Evolutionary conservation across 345 rosid genomes (phyloP), one percentile per base, ranked within the genome.

Genomic region (Rhodomyrtus tomentosa): DNA sequence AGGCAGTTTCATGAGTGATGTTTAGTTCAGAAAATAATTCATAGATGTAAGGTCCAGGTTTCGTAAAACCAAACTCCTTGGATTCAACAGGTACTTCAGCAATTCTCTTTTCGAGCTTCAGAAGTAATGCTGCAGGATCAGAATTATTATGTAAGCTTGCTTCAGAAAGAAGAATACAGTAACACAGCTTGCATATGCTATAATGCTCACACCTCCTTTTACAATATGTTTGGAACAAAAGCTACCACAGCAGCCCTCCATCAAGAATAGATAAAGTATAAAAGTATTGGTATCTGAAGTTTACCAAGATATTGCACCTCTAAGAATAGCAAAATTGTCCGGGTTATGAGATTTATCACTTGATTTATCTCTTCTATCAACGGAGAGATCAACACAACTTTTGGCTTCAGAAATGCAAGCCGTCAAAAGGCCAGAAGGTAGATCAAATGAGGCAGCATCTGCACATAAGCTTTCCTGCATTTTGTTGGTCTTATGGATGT

Each of bases 391-490:
- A 87, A 92, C 89, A 90, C 98, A 97, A 84, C 87, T 92, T 89
- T 94, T 91, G 83, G 98, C 98, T 91, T 95, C 98, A 82, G 96
- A 92, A 84, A 97, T 94, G 92, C 99, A 95, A 83, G 98, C 93
- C 27, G 98, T 88, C 84, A 95, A 88, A 86, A 92, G 92, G 74
- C 86, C 94, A 84, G 98, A 88, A 87, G 95, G 91, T 88, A 97
- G 91, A 85, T 97, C 99, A 94, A 97, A 92, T 73, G 99, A 97
- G 55, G 98, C 98, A 45, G 98, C 98, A 87, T 97, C 99, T 42
- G 98, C 93, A 86, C 99, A 97, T 87, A 95, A 83, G 87, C 95
- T 87, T 91, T 97, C 98, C 98, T 95, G 98, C 93, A 82, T 86
- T 72, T 45, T 53, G 40, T 62, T 68, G 73, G 50, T 27, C 15